These are phyloP conservation scores for Phoenix dactylifera DNA, from an alignment of 176 grass and related monocot genomes.

Conservation along the genomic window DNA sequence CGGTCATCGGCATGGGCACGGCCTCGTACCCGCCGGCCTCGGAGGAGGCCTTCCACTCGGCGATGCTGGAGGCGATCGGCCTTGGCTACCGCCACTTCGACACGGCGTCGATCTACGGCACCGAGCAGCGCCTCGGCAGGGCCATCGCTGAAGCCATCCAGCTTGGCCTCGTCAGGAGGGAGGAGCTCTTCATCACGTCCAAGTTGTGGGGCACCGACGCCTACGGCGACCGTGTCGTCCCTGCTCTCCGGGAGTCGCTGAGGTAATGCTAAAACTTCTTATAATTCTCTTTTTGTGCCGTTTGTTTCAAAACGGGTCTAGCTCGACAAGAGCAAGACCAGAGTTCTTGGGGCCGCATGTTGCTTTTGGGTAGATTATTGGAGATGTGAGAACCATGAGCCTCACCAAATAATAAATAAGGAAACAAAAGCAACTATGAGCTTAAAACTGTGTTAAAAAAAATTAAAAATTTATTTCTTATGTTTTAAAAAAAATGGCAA, in stretches of 20 bases:
- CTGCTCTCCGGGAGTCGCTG: slow-evolving; percentile 43
- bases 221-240: slow-evolving; percentile 37
- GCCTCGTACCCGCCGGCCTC: not conserved
- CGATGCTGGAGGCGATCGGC: slow-evolving; percentile 26
- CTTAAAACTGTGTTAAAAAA: no score
- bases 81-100: slow-evolving; percentile 58
- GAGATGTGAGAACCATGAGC: no score
- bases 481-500: no score
- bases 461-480: no score
- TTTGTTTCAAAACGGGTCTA: no score
- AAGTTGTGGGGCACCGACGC: slow-evolving; percentile 63
- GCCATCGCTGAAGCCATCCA: slow-evolving; percentile 26
- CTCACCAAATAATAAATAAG: no score
- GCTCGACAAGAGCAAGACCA: no score
- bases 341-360: no score
- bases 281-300: no score
- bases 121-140: slow-evolving; percentile 31
- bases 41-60: not conserved
- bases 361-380: no score
- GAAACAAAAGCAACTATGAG: no score
- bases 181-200: slow-evolving; percentile 35
- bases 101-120: slow-evolving; percentile 32
- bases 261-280: slow-evolving; percentile 7
- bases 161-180: slow-evolving; percentile 8
- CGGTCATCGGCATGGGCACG: slow-evolving; percentile 36